These are phyloP conservation scores for Balakata baccata DNA, from an alignment of 345 rosid genomes.

Conservation along the genomic window DNA sequence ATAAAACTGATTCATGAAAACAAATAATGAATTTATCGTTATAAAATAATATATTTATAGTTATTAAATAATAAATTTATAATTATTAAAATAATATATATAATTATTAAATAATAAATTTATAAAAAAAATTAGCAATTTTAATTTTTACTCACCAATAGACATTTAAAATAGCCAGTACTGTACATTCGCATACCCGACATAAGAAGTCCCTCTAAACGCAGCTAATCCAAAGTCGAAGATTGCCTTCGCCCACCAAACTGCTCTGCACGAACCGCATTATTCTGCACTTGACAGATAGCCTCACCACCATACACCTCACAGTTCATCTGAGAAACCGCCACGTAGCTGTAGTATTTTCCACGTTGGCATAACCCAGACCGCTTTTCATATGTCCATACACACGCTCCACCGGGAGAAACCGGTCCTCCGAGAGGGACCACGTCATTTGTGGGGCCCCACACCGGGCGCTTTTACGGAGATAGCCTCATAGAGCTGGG, in stretches of 20 bases:
- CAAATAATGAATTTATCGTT: too few relatives aligned
- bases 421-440: neutral
- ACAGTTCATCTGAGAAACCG: neutral
- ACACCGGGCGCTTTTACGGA: constrained; percentile 9
- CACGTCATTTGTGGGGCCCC: constrained; percentile 11
- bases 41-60: too few relatives aligned
- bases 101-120: too few relatives aligned
- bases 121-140: too few relatives aligned
- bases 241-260: neutral
- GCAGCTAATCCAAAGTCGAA: too few relatives aligned
- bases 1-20: too few relatives aligned
- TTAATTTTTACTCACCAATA: too few relatives aligned
- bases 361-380: constrained; percentile 4
- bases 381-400: neutral
- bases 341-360: constrained; percentile 10
- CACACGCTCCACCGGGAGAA: neutral
- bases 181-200: too few relatives aligned
- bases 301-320: neutral
- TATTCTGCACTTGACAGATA: neutral
- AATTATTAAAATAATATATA: too few relatives aligned
- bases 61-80: too few relatives aligned
- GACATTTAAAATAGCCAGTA: too few relatives aligned
- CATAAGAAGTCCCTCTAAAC: too few relatives aligned
- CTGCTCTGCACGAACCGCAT: neutral
- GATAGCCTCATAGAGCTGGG: neutral